Percentiles rank a stretch among this genome's conserved stretches.
Conservation (phyloP, 805 yeast genomes). For the Ogataea salicorniae region DNA sequence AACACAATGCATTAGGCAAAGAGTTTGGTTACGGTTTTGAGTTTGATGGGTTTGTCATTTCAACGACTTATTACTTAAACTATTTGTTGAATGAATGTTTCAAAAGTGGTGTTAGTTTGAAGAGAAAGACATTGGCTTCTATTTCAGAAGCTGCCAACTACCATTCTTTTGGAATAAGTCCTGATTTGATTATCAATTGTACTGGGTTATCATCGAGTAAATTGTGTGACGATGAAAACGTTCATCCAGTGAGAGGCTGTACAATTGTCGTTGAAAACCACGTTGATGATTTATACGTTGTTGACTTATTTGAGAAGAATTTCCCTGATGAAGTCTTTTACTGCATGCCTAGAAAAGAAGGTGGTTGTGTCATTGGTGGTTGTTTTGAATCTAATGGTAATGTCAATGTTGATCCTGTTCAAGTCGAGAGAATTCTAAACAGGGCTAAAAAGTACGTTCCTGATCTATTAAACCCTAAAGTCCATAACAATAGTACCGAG, state of each 20-base stretch:
- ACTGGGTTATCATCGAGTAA: slow-evolving; percentile 47
- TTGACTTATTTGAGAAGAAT: slow-evolving; percentile 22
- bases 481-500: slow-evolving; percentile 16
- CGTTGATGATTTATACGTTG: slow-evolving; percentile 28
- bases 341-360: slow-evolving; percentile 67
- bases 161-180: slow-evolving; percentile 34
- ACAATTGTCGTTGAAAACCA: slow-evolving; percentile 47
- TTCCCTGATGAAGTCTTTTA: slow-evolving; percentile 46
- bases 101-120: slow-evolving; percentile 38
- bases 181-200: slow-evolving; percentile 53
- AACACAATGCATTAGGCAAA: slow-evolving; percentile 25
- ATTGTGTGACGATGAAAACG: slow-evolving; percentile 38
- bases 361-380: slow-evolving; percentile 69
- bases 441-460: slow-evolving; percentile 41
- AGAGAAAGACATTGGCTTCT: slow-evolving; percentile 35
- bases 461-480: slow-evolving; percentile 27
- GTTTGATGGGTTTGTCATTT: slow-evolving; percentile 34
- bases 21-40: slow-evolving; percentile 37
- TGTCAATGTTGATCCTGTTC: slow-evolving; percentile 33
- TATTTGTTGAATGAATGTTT: slow-evolving; percentile 35
- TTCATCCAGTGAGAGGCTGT: slow-evolving; percentile 58
- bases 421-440: slow-evolving; percentile 42
- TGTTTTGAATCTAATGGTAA: slow-evolving; percentile 21
- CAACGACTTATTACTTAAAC: slow-evolving; percentile 26
- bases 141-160: slow-evolving; percentile 45